Evolutionary conservation across 2,329 filamentous ascomycete species (phyloP), one percentile per base, ranked within the genome.

Genomic region (Iodosphaeria phyllophila): DNA sequence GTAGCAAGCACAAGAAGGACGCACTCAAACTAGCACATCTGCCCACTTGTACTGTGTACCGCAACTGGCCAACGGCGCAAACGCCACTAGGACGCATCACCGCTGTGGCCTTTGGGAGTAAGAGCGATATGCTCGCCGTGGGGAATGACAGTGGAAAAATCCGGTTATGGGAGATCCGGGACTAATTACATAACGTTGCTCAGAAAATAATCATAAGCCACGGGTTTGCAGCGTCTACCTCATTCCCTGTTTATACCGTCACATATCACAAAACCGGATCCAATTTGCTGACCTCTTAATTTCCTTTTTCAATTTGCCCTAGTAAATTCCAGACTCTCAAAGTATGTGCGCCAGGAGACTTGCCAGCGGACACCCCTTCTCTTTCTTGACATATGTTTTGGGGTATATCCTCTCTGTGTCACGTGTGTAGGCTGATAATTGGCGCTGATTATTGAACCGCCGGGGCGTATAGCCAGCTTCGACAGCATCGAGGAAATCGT

Each of bases 1-100:
- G 72, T 20, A 91, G 79, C 50, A 67, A 67, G 32, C 77, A 77
- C 63, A 92, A 92, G 61, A 75, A 75, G 44, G 83, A 93, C 51
- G 80, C 84, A 1, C 53, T 98, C 46, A 64, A 77, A 41, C 54
- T 98, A 35, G 82, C 86, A 16, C 89, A 98, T 49, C 54, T 98
- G 36, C 84, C 86, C 1, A 84, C 69, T 37, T 92, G 83, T 48
- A 92, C 83, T 2, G 80, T 95, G 12, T 98, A 89, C 60, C 72
- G 74, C 41, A 98, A 98, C 51, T 98, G 89, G 89, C 89, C 89
- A 13, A 98, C 86, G 27, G 68, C 72, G 34, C 74, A 77, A 46
- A 98, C 89, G 28, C 83, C 84, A 1, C 51, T 98, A 32, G 89
- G 89, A 0, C 64, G 82, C 30, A 72, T 95, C 35, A 78, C 79